Evolutionary conservation across 495 filamentous ascomycete species (phyloP).

Genomic region (Penicillium samsonianum): DNA sequence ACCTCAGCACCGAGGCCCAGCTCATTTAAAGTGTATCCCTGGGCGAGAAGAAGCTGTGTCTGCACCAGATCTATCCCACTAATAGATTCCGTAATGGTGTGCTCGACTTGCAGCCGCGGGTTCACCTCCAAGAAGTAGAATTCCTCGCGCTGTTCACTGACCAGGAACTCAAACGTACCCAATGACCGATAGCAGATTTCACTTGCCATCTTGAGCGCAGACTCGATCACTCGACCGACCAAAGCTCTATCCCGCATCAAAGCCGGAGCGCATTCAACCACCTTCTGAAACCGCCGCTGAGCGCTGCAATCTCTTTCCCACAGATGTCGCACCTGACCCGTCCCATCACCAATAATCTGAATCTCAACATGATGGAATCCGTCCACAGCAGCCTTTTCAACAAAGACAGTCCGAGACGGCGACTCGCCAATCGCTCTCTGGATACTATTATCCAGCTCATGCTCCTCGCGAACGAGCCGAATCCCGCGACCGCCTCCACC

Average conservation of each 20-base stretch:
- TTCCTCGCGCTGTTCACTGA: slow-evolving; percentile 53
- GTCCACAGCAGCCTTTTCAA: slow-evolving; percentile 53
- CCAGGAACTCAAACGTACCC: slow-evolving; percentile 64
- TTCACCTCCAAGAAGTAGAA: slow-evolving; percentile 71
- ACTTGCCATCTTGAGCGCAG: slow-evolving; percentile 44
- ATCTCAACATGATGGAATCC: slow-evolving; percentile 60
- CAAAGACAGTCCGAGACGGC: slow-evolving; percentile 53
- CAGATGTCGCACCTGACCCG: slow-evolving; percentile 49
- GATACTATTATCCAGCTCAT: slow-evolving; percentile 44
- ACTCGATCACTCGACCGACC: slow-evolving; percentile 41
- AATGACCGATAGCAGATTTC: slow-evolving; percentile 53
- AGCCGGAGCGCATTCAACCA: slow-evolving; percentile 54
- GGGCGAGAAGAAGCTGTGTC: slow-evolving; percentile 55
- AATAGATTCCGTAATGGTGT: slow-evolving; percentile 56
- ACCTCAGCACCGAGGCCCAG: slow-evolving; percentile 38
- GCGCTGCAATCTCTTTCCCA: slow-evolving; percentile 63
- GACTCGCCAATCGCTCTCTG: slow-evolving; percentile 50
- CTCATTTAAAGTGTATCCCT: slow-evolving; percentile 47
- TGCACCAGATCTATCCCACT: slow-evolving; percentile 58
- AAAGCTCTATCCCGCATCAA: slow-evolving; percentile 38
- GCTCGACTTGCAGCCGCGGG: slow-evolving; percentile 59
- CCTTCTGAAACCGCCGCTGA: slow-evolving; percentile 57
- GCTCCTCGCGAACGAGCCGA: slow-evolving; percentile 38
- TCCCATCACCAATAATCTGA: slow-evolving; percentile 59
- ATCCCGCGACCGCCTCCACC: slow-evolving; percentile 57